Evolutionary conservation across 2,329 filamentous ascomycete species (phyloP).

Genomic region (Aspergillus pseudotamarii): DNA sequence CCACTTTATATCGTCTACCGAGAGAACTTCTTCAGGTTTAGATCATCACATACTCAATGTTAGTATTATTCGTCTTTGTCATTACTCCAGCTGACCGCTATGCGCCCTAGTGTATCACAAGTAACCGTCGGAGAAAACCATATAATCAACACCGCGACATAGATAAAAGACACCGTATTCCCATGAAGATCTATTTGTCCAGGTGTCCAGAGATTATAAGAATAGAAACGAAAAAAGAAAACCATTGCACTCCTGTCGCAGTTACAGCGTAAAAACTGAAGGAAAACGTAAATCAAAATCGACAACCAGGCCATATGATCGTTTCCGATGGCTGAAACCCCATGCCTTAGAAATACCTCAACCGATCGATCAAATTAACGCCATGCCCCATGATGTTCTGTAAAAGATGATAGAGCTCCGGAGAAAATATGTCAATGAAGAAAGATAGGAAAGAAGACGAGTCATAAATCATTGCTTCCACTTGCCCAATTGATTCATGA

Average conservation of each 20-base stretch:
- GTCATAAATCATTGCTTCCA: constrained; percentile 47
- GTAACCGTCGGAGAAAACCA: not conserved
- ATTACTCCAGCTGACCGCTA: constrained; percentile 12
- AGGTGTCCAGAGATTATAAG: constrained; percentile 8
- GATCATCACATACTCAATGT: not conserved
- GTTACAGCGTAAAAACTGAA: constrained; percentile 10
- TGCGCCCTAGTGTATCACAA: constrained; percentile 8
- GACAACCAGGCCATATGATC: constrained; percentile 14
- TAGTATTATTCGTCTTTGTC: not conserved
- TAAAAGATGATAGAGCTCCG: constrained; percentile 9
- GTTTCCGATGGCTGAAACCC: constrained; percentile 9
- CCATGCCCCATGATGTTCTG: constrained; percentile 19
- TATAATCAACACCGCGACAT: constrained; percentile 1
- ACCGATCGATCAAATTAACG: constrained; percentile 21
- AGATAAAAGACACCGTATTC: constrained; percentile 7
- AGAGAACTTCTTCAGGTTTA: not conserved
- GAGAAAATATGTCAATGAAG: constrained; percentile 17
- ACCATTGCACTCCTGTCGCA: constrained; percentile 15
- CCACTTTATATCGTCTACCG: not conserved
- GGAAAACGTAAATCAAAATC: constrained; percentile 10
- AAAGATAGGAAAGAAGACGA: constrained; percentile 24
- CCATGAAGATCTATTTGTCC: constrained; percentile 11
- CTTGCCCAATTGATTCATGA: constrained; percentile 51
- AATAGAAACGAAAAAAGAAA: not conserved
- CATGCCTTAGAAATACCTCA: constrained; percentile 14